A percentile compares a stretch with the other conserved stretches of the same genome.
Conservation (phyloP, 2,329 filamentous ascomycete species). For the Cladobotryum mycophilum region DNA sequence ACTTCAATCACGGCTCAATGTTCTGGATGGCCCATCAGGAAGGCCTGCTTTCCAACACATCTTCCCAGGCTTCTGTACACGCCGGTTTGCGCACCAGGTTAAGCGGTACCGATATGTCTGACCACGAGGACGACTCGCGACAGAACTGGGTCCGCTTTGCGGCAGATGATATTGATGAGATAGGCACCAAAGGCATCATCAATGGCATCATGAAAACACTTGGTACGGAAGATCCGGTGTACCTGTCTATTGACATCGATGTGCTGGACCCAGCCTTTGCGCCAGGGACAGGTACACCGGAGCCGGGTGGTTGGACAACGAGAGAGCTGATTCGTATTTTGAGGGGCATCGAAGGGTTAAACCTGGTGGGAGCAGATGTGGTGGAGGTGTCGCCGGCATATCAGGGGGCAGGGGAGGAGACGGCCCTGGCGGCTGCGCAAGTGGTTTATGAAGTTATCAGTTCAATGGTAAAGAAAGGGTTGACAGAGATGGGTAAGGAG, state of each 20-base stretch:
- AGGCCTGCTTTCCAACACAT: slow-evolving; percentile 66
- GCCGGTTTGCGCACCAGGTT: slow-evolving; percentile 76
- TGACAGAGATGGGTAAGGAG: slow-evolving; percentile 32
- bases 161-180: slow-evolving; percentile 79
- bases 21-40: slow-evolving; percentile 84
- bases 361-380: slow-evolving; percentile 82
- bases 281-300: slow-evolving; percentile 80
- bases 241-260: slow-evolving; percentile 76
- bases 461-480: slow-evolving; percentile 56
- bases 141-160: slow-evolving; percentile 77
- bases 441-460: slow-evolving; percentile 82
- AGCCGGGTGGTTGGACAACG: slow-evolving; percentile 87
- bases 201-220: slow-evolving; percentile 64
- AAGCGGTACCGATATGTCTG: slow-evolving; percentile 55
- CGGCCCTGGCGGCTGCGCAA: slow-evolving; percentile 76
- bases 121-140: slow-evolving; percentile 64
- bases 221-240: slow-evolving; percentile 71
- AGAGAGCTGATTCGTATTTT: slow-evolving; percentile 80
- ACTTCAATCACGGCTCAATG: slow-evolving; percentile 86
- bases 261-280: slow-evolving; percentile 64
- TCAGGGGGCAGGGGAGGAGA: slow-evolving; percentile 73
- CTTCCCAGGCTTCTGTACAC: slow-evolving; percentile 68
- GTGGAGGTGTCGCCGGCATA: slow-evolving; percentile 82
- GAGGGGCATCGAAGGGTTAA: slow-evolving; percentile 72
- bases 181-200: slow-evolving; percentile 66